Evolutionary conservation across 805 yeast species (phyloP), one percentile per base, ranked within the genome.

Genomic region (Groenewaldozyma tartarivorans): DNA sequence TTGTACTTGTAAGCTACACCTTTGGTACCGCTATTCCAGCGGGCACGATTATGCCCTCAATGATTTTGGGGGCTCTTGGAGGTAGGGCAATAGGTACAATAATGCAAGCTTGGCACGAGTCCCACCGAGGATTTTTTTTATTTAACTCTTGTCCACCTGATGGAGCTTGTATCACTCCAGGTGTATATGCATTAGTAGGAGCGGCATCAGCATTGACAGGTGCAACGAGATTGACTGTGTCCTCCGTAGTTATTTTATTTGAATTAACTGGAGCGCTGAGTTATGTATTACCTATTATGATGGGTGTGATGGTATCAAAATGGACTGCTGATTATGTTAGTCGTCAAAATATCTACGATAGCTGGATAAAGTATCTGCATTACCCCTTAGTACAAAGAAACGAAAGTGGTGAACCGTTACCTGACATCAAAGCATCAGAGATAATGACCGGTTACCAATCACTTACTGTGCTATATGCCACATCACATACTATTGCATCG

Each of bases 1-100:
- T 77, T 38, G 41, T 78, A 0, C 62, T 82, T n/a, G 65, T 85
- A 0, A 70, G 84, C 0, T 78, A 79, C 49, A 68, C 90, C 0
- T 81, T 75, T 57, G 87, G 94, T 1, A 66, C 78, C 1, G 66
- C 71, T 20, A 64, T 86, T 11, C 98, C 98, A 0, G 94, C 96
- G n/a, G 98, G 98, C 13, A 85, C 90, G 4, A 81, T 92, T 62
- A 94, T 92, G 40, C 98, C 98, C 2, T 83, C 95, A 1, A 85
- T 92, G 94, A 88, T 95, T 0, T 82, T 87, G 1, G 98, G 98
- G 18, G 96, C 97, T 0, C 76, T 95, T 0, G 82, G 85, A 60
- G 98, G 98, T 5, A 70, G 96, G 39, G 81, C 88, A 0, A 52
- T 92, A 9, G 96, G 98, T 3, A 63, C 86, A 5, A 45, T 81